phyloP scores from a whole-genome alignment of 2,329 filamentous ascomycete species.

The Bimuria novae-zelandiae region DNA sequence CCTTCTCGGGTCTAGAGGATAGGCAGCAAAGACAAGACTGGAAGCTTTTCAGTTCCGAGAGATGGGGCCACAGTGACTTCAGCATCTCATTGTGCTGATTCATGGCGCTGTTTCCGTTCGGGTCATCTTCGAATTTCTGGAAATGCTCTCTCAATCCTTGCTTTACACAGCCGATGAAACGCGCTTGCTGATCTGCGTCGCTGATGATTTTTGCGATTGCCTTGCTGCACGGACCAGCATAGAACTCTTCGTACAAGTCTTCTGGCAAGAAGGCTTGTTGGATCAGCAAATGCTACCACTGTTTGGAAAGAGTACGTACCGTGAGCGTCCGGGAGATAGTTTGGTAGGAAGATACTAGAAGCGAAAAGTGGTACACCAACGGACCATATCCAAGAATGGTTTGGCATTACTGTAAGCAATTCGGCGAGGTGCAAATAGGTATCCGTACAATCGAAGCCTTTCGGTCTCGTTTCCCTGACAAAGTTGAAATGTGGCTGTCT shows the following conservation, averaged over 20 bases:
- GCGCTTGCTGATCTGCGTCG: not conserved
- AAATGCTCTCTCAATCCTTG: not conserved
- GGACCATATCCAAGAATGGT: slow-evolving; percentile 19
- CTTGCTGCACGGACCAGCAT: slow-evolving; percentile 3
- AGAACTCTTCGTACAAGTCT: slow-evolving; percentile 11
- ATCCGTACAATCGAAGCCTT: slow-evolving; percentile 13
- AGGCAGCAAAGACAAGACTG: slow-evolving; percentile 39
- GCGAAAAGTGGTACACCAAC: slow-evolving; percentile 25
- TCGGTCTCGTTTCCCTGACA: slow-evolving; percentile 17
- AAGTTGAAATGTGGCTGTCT: slow-evolving; percentile 18
- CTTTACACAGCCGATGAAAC: not conserved
- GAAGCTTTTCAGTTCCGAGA: slow-evolving; percentile 20
- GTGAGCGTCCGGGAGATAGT: slow-evolving; percentile 26
- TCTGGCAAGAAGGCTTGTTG: slow-evolving; percentile 6
- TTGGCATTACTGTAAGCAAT: slow-evolving; percentile 21
- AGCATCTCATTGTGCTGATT: slow-evolving; percentile 5
- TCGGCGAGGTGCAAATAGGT: slow-evolving; percentile 19
- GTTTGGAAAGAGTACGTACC: slow-evolving; percentile 16
- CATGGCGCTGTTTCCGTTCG: not conserved
- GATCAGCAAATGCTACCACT: not conserved
- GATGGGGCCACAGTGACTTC: not conserved
- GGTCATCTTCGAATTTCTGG: slow-evolving; percentile 1
- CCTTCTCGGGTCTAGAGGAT: slow-evolving; percentile 31
- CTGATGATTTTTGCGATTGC: slow-evolving; percentile 2
- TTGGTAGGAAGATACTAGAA: slow-evolving; percentile 25